A percentile compares a stretch with the other conserved stretches of the same genome.
Evolutionary conservation across 352 stramenopile genomes (phyloP).

Genomic region (Phytophthora litchii): DNA sequence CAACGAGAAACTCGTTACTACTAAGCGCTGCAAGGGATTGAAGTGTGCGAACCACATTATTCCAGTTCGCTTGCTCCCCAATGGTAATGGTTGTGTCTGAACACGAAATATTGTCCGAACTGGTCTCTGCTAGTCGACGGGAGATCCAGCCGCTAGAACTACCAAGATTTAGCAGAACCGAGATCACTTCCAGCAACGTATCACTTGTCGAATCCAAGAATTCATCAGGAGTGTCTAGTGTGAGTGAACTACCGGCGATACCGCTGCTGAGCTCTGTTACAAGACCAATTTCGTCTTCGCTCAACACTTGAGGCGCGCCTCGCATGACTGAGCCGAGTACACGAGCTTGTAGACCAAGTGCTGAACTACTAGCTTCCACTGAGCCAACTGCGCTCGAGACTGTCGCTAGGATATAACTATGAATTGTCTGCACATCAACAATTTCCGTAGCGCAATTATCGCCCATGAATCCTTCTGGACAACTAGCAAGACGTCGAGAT

Average conservation of each 20-base stretch:
- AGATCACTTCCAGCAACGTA: constrained; percentile 55
- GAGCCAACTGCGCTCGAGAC: constrained; percentile 31
- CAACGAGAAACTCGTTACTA: constrained; percentile 51
- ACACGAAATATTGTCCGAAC: constrained; percentile 8
- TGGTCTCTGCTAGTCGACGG: constrained; percentile 18
- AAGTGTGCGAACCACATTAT: constrained; percentile 49
- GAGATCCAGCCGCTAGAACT: constrained; percentile 4
- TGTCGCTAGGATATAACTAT: constrained; percentile 50
- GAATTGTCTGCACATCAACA: constrained; percentile 40
- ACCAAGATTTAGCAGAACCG: constrained; percentile 39
- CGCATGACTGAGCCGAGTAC: constrained; percentile 55
- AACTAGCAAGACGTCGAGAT: constrained; percentile 24
- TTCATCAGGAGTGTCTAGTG: constrained; percentile 32
- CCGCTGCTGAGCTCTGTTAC: constrained; percentile 45
- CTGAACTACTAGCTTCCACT: constrained; percentile 48
- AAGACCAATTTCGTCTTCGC: constrained; percentile 33
- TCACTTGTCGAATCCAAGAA: constrained; percentile 51
- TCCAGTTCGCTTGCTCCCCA: constrained; percentile 27
- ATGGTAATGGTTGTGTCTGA: constrained; percentile 23
- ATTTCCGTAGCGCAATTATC: constrained; percentile 46
- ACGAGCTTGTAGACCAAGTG: constrained; percentile 58
- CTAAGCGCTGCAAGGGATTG: constrained; percentile 57
- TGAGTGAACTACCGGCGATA: constrained; percentile 56
- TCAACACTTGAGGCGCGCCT: constrained; percentile 41
- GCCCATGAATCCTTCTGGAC: constrained; percentile 48